These are phyloP conservation scores for Gamsiella multidivaricata DNA, from an alignment of 192 early-diverging fungal species.

Conservation along the genomic window DNA sequence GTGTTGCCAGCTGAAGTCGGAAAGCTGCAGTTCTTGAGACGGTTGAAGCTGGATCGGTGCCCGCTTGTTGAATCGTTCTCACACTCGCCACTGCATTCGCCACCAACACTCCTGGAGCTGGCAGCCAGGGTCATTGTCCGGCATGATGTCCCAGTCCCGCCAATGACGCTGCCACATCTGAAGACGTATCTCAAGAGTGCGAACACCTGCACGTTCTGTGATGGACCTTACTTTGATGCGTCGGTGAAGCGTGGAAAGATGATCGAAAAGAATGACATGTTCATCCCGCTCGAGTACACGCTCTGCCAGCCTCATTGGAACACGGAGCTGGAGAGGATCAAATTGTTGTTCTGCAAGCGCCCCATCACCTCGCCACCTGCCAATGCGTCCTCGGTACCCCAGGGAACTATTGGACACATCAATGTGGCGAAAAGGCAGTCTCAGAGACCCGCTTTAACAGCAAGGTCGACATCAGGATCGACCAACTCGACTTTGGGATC, in stretches of 20 bases:
- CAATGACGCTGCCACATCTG: constrained; percentile 62
- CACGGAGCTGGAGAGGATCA: constrained; percentile 73
- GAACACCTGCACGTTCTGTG: constrained; percentile 76
- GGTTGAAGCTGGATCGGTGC: constrained; percentile 66
- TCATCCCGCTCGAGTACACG: constrained; percentile 74
- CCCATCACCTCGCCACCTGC: constrained; percentile 68
- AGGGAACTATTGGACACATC: constrained; percentile 1
- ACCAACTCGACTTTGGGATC: neutral
- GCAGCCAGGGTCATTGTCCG: constrained; percentile 80
- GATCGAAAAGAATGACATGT: constrained; percentile 67
- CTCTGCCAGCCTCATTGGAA: constrained; percentile 84
- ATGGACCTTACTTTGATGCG: constrained; percentile 81
- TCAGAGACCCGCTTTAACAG: no score
- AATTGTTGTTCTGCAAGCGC: constrained; percentile 68
- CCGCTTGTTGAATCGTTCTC: constrained; percentile 60
- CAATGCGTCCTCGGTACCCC: neutral
- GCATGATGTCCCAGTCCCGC: constrained; percentile 68
- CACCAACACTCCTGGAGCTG: constrained; percentile 80
- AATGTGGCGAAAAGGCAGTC: neutral
- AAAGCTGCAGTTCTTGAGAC: constrained; percentile 75
- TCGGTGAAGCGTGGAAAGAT: constrained; percentile 68
- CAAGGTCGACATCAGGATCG: neutral
- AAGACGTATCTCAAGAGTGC: constrained; percentile 72
- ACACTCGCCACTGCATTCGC: constrained; percentile 52
- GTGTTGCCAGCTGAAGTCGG: constrained; percentile 78